phyloP scores from a whole-genome alignment of 2,329 filamentous ascomycete genomes.

The Beauveria sp. region DNA sequence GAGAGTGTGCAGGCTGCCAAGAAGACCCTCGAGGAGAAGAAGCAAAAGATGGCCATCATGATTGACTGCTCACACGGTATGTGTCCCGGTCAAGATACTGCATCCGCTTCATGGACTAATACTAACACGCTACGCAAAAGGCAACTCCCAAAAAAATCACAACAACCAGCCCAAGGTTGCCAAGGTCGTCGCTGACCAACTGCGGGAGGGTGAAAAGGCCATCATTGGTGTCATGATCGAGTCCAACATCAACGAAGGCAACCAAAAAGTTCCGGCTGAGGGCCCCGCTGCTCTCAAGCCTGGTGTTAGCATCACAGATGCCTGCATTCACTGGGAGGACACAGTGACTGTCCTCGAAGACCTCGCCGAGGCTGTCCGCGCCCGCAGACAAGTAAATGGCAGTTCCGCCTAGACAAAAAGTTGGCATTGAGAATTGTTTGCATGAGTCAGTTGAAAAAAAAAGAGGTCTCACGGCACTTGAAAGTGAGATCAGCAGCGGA shows the following conservation, averaged over 20 bases:
- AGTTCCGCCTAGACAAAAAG: constrained; percentile 15
- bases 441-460: background rate
- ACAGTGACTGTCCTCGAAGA: constrained; percentile 77
- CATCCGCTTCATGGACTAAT: background rate
- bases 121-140: constrained; percentile 30
- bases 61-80: constrained; percentile 94
- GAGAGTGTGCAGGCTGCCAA: constrained; percentile 73
- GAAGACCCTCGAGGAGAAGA: constrained; percentile 72
- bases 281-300: constrained; percentile 72
- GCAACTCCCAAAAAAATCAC: constrained; percentile 97
- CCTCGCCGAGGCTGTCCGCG: constrained; percentile 74
- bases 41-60: constrained; percentile 86
- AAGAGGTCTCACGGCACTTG: background rate
- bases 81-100: constrained; percentile 18
- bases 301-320: constrained; percentile 91
- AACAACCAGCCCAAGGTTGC: constrained; percentile 95
- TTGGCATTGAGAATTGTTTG: background rate
- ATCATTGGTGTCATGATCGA: constrained; percentile 99
- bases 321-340: constrained; percentile 88
- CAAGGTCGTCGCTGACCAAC: constrained; percentile 71
- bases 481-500: constrained; percentile 2
- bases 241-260: constrained; percentile 88
- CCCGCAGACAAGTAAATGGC: constrained; percentile 53
- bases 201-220: constrained; percentile 75
- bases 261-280: constrained; percentile 80